A percentile compares a stretch with the other conserved stretches of the same genome.
Evolutionary conservation across 139 green algal genomes (phyloP).

Genomic region (Yamagishiella unicocca): DNA sequence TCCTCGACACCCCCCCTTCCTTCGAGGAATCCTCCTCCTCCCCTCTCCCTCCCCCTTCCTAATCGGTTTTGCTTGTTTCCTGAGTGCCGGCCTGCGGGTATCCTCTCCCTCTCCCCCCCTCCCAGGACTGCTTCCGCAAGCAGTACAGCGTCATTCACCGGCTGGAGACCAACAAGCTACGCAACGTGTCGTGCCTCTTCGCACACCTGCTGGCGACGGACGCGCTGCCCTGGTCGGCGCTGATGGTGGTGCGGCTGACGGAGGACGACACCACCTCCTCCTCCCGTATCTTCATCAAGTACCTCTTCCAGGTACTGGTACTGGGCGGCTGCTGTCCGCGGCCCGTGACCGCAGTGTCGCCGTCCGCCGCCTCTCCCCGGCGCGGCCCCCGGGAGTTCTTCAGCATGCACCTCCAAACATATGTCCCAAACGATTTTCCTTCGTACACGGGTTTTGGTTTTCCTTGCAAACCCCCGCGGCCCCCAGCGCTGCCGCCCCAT

Average conservation of each 20-base stretch:
- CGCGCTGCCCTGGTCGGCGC: constrained; percentile 91
- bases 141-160: constrained; percentile 98
- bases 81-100: too few relatives aligned
- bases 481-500: too few relatives aligned
- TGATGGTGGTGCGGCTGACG: constrained; percentile 90
- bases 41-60: neutral
- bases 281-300: constrained; percentile 99
- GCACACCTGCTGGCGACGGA: constrained; percentile 93
- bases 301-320: constrained; percentile 93
- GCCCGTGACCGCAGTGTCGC: neutral
- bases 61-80: too few relatives aligned
- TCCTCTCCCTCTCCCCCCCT: neutral
- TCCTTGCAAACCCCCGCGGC: too few relatives aligned
- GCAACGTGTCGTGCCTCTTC: constrained; percentile 98
- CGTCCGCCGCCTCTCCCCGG: too few relatives aligned
- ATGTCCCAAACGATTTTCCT: too few relatives aligned
- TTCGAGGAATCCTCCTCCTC: too few relatives aligned
- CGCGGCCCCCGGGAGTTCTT: too few relatives aligned
- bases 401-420: too few relatives aligned
- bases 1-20: too few relatives aligned
- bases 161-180: constrained; percentile 99
- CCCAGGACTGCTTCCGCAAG: constrained; percentile 90
- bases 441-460: too few relatives aligned
- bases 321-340: neutral
- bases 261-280: constrained; percentile 98